A percentile compares a stretch with the other conserved stretches of the same genome.
phyloP scores from a whole-genome alignment of 2,329 filamentous ascomycete species.

The Aquanectria penicillioides region DNA sequence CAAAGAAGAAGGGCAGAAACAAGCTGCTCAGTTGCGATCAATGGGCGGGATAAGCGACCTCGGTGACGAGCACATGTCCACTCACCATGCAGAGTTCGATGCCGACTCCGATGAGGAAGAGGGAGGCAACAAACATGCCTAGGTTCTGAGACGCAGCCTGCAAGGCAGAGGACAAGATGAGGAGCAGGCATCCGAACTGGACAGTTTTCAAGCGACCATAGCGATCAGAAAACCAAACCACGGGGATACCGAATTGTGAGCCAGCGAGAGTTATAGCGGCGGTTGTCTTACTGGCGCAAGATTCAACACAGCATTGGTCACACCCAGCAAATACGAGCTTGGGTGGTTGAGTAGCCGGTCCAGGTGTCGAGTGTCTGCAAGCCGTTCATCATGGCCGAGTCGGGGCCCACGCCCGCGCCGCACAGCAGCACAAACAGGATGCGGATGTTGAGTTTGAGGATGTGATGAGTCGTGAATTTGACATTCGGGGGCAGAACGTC shows the following conservation, averaged over 20 bases:
- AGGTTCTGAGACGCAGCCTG: conserved; percentile 40
- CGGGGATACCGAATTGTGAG: background rate
- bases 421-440: background rate
- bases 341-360: background rate
- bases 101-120: conserved; percentile 43
- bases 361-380: background rate
- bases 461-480: background rate
- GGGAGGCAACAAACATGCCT: conserved; percentile 40
- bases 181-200: background rate
- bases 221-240: background rate
- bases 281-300: background rate
- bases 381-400: background rate
- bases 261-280: background rate
- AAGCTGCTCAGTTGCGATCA: conserved; percentile 41
- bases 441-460: background rate
- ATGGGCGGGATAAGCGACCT: conserved; percentile 45
- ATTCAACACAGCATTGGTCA: background rate
- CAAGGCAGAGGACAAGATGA: conserved; percentile 45
- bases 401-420: background rate
- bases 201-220: background rate
- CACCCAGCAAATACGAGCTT: background rate
- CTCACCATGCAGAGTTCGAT: conserved; percentile 38
- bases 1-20: conserved; percentile 39
- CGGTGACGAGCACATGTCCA: conserved; percentile 42
- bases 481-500: background rate